A percentile compares a stretch with the other conserved stretches of the same genome.
Conservation (phyloP, 495 filamentous ascomycete genomes). For the Xylaria castorea region DNA sequence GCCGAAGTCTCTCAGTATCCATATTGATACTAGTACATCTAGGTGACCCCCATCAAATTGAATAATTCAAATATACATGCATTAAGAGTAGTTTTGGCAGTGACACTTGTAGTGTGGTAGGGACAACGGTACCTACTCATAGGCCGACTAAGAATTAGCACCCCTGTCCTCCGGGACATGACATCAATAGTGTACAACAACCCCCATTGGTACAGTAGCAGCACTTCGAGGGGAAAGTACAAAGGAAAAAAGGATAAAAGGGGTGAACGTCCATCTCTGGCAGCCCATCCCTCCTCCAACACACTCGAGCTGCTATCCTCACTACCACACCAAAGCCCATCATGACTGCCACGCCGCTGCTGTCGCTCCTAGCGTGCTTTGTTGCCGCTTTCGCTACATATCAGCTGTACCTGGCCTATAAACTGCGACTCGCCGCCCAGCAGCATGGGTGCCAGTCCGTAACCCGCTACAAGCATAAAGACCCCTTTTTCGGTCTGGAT, state of each 20-base stretch:
- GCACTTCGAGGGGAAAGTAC: not conserved
- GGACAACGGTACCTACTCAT: too few species aligned
- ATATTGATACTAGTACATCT: too few species aligned
- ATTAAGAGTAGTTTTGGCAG: too few species aligned
- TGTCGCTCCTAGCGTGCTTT: slow-evolving; percentile 29
- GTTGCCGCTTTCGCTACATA: slow-evolving; percentile 31
- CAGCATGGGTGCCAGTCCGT: slow-evolving; percentile 39
- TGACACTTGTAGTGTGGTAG: too few species aligned
- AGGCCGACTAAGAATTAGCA: too few species aligned
- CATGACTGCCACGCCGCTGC: slow-evolving; percentile 33
- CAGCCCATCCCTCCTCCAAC: too few species aligned
- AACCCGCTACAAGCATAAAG: slow-evolving; percentile 40
- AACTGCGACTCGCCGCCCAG: slow-evolving; percentile 29
- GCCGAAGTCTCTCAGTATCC: too few species aligned
- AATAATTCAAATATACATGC: not conserved
- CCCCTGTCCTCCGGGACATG: not conserved
- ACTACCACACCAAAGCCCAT: slow-evolving; percentile 28
- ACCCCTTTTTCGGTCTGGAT: slow-evolving; percentile 42
- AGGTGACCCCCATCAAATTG: not conserved
- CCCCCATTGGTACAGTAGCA: not conserved
- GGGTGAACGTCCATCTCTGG: slow-evolving; percentile 9
- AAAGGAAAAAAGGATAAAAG: not conserved
- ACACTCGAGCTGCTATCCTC: slow-evolving; percentile 12
- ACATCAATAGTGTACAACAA: not conserved
- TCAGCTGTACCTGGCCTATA: slow-evolving; percentile 33